These are phyloP conservation scores for Pichia sp. DNA, from an alignment of 1,139 yeast species.

Conservation along the genomic window DNA sequence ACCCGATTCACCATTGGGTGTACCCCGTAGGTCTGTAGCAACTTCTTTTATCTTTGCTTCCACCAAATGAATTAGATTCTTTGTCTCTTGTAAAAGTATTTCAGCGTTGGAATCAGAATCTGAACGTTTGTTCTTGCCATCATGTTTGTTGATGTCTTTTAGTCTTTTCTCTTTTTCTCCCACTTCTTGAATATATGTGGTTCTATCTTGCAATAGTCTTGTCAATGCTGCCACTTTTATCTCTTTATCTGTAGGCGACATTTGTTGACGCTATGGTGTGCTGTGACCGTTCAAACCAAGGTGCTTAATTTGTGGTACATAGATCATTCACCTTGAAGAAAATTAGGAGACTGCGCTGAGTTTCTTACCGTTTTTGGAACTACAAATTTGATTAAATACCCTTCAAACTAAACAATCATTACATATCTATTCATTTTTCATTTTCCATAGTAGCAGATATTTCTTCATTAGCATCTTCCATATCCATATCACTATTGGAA, in stretches of 20 bases:
- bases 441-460: not conserved
- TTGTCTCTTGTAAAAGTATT: slow-evolving; percentile 29
- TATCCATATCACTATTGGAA: not conserved
- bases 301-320: too few relatives aligned
- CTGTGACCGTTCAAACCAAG: too few relatives aligned
- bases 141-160: slow-evolving; percentile 40
- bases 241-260: slow-evolving; percentile 75
- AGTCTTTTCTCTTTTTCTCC: slow-evolving; percentile 55
- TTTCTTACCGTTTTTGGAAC: not conserved
- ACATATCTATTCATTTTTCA: not conserved
- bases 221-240: slow-evolving; percentile 73
- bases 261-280: slow-evolving; percentile 26
- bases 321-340: too few relatives aligned
- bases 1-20: not conserved
- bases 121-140: slow-evolving; percentile 35
- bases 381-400: not conserved
- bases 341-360: too few relatives aligned
- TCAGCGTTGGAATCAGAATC: slow-evolving; percentile 59
- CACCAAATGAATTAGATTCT: slow-evolving; percentile 28
- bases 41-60: slow-evolving; percentile 26
- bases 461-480: not conserved
- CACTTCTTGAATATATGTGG: slow-evolving; percentile 59
- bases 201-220: slow-evolving; percentile 70
- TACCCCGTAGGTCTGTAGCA: slow-evolving; percentile 21
- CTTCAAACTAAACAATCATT: not conserved